These are phyloP conservation scores for Candida sakaeoensis DNA, from an alignment of 805 yeast genomes.

Conservation along the genomic window DNA sequence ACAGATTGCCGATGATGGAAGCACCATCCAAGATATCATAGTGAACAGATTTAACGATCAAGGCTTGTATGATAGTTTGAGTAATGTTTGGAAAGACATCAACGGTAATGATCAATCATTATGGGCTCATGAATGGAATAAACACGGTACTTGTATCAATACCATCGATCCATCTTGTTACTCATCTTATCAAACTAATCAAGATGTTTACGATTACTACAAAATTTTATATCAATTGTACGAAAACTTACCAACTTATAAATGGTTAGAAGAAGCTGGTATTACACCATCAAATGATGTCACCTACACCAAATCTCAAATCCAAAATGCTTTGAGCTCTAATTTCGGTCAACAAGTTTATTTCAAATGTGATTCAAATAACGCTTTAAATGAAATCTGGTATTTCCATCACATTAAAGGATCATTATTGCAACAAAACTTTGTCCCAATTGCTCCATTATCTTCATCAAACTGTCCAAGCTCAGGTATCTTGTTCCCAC, in stretches of 20 bases:
- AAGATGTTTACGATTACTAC: slow-evolving; percentile 53
- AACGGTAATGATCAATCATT: slow-evolving; percentile 61
- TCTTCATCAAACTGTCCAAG: slow-evolving; percentile 58
- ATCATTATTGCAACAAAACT: slow-evolving; percentile 62
- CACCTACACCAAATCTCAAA: slow-evolving; percentile 55
- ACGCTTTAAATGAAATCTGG: slow-evolving; percentile 63
- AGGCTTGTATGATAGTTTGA: slow-evolving; percentile 56
- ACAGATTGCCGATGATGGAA: slow-evolving; percentile 44
- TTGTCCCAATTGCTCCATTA: slow-evolving; percentile 54
- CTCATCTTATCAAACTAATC: slow-evolving; percentile 23
- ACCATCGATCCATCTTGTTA: slow-evolving; percentile 77
- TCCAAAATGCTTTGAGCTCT: slow-evolving; percentile 48
- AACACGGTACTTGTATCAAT: slow-evolving; percentile 89
- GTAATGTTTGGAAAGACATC: slow-evolving; percentile 66
- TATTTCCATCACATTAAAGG: slow-evolving; percentile 78
- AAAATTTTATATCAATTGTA: slow-evolving; percentile 29
- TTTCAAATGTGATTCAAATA: slow-evolving; percentile 52
- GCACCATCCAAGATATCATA: slow-evolving; percentile 31
- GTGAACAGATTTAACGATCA: slow-evolving; percentile 39
- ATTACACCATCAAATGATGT: slow-evolving; percentile 59
- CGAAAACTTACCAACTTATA: slow-evolving; percentile 50
- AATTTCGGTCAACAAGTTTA: slow-evolving; percentile 55
- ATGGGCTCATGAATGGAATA: slow-evolving; percentile 92
- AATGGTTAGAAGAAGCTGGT: slow-evolving; percentile 64
- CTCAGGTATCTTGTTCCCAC: slow-evolving; percentile 57